Evolutionary conservation across 352 stramenopile genomes (phyloP), one percentile per base, ranked within the genome.

Genomic region (Lagenidium giganteum): DNA sequence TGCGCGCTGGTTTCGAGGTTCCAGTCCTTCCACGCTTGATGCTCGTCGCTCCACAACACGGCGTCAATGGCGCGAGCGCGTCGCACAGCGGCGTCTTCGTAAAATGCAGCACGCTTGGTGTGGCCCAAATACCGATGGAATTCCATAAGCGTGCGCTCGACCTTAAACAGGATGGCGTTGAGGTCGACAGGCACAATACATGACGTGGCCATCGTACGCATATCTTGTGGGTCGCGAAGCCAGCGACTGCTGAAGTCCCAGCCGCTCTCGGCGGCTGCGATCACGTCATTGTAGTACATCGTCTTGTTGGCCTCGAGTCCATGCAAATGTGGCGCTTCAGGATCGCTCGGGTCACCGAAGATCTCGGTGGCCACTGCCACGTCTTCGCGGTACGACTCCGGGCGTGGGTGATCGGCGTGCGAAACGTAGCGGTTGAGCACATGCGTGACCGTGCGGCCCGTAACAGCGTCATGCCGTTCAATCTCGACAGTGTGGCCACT

Each of bases 231-330:
- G 30, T 85, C 58, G 27, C 62, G 51, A 8, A 95, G 44, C 86
- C 86, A 96, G 17, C 86, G 77, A 40, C 78, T 93, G 47, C 70
- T 90, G 42, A 96, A 96, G 53, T 96, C 86, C 86, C 86, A 96
- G 1, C 86, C 86, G n/a, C 77, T 93, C 60, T 95, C 86, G 6
- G 86, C 79, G 12, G 77, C 86, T 16, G 75, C 72, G 31, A 85
- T 87, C 27, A 95, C 67, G 48, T 92, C 74, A 34, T 82, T 84
- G 60, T 90, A 96, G 50, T 87, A 90, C 35, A 64, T 64, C 38
- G 68, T 65, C 44, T 88, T 87, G 47, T 81, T 67, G 8, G 51
- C 51, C 31, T 83, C 57, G 0, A 53, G 77, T 24, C 56, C 53
- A 0, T 41, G 42, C 23, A 64, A 70, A 29, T 68, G 60, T 14